A percentile compares a stretch with the other conserved stretches of the same genome.
Evolutionary conservation across 2,329 filamentous ascomycete species (phyloP).

Genomic region (Magnaporthales sp.): DNA sequence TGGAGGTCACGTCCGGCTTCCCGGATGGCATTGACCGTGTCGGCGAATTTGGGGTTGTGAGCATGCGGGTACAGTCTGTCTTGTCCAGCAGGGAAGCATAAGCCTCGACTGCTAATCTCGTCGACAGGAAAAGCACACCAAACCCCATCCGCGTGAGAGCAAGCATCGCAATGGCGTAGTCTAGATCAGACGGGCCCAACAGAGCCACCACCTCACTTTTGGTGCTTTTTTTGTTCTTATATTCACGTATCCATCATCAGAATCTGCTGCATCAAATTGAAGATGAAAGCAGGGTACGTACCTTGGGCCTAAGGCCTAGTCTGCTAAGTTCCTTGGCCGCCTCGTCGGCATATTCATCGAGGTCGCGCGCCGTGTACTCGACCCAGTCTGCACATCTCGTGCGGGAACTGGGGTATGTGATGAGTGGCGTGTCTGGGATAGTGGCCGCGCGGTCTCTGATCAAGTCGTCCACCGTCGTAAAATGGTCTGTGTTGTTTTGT

Average conservation of each 20-base stretch:
- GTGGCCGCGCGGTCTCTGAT: constrained; percentile 3
- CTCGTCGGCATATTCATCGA: constrained; percentile 3
- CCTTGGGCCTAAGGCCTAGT: constrained; percentile 1
- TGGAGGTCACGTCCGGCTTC: background rate
- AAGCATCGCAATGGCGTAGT: constrained; percentile 44
- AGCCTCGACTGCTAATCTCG: constrained; percentile 22
- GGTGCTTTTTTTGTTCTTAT: background rate
- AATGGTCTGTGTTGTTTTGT: background rate
- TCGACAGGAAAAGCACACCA: constrained; percentile 28
- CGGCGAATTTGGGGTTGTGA: background rate
- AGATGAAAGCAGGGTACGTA: background rate
- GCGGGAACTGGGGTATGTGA: constrained; percentile 1
- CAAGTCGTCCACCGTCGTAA: constrained; percentile 1
- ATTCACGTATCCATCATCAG: background rate
- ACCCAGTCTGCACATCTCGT: constrained; percentile 2
- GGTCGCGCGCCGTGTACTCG: constrained; percentile 4
- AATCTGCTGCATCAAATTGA: background rate
- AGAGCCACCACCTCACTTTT: constrained; percentile 32
- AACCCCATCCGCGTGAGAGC: constrained; percentile 47
- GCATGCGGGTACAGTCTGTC: background rate
- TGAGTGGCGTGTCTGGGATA: background rate
- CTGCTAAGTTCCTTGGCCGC: constrained; percentile 4
- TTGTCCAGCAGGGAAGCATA: constrained; percentile 5
- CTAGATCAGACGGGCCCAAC: constrained; percentile 42
- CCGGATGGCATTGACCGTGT: background rate